These are phyloP conservation scores for Oemleria cerasiformis DNA, from an alignment of 306 rosid species.

Conservation along the genomic window DNA sequence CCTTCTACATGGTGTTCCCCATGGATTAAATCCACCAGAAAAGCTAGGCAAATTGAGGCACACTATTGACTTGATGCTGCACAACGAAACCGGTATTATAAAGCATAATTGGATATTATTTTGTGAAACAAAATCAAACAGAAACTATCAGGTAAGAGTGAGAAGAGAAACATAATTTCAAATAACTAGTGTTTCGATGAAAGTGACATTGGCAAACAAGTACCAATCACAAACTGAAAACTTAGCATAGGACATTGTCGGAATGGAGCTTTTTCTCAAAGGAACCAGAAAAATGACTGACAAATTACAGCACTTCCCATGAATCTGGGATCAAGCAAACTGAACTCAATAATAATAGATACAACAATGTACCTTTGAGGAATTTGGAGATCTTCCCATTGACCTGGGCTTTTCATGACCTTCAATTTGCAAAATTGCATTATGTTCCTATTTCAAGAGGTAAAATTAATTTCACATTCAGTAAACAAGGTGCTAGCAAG, in stretches of 20 bases:
- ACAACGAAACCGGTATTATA: conserved; percentile 12
- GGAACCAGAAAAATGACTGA: background rate
- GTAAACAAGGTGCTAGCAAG: conserved; percentile 3
- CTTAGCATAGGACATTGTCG: background rate
- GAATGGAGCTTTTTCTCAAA: background rate
- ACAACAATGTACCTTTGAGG: conserved; percentile 57
- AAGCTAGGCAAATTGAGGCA: conserved; percentile 98
- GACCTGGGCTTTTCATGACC: conserved; percentile 50
- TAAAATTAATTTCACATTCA: background rate
- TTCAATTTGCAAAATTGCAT: conserved; percentile 73
- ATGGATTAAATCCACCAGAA: conserved; percentile 94
- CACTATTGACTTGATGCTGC: conserved; percentile 85
- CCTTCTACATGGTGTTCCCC: conserved; percentile 74
- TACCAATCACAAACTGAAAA: background rate
- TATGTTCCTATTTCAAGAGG: conserved; percentile 56
- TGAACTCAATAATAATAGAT: conserved; percentile 1
- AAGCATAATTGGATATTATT: conserved; percentile 1
- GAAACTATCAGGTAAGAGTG: background rate
- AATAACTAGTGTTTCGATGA: background rate
- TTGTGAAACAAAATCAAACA: background rate
- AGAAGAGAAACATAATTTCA: background rate
- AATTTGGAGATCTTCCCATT: conserved; percentile 69
- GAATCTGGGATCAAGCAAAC: conserved; percentile 1
- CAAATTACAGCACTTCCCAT: background rate
- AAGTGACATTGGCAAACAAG: background rate